Conservation (phyloP, 306 rosid genomes). For the Prunus campanulata region DNA sequence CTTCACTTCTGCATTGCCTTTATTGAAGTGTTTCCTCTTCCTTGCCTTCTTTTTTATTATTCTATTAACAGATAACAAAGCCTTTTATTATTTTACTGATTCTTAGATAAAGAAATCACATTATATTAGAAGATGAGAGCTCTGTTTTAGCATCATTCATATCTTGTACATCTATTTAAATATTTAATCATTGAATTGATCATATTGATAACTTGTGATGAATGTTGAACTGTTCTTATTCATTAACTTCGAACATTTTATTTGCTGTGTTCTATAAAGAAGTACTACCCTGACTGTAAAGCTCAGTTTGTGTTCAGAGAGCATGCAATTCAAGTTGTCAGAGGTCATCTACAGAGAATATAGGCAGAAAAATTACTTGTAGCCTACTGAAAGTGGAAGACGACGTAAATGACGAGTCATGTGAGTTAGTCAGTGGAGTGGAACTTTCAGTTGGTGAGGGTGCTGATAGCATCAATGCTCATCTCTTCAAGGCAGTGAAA, state of each 20-base stretch:
- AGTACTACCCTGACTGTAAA: conserved; percentile 34
- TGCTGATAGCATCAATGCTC: conserved; percentile 45
- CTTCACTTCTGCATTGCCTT: not conserved
- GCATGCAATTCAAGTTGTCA: conserved; percentile 36
- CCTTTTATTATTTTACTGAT: not conserved
- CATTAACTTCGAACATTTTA: not conserved
- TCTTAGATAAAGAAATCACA: no score
- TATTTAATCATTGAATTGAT: not conserved
- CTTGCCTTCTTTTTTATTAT: not conserved
- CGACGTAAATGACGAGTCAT: conserved; percentile 50
- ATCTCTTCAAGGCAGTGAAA: conserved; percentile 75
- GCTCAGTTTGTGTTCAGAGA: conserved; percentile 56
- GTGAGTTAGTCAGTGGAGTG: conserved; percentile 73
- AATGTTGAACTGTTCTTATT: not conserved
- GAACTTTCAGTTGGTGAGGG: conserved; percentile 68
- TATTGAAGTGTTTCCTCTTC: not conserved
- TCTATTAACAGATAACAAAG: not conserved
- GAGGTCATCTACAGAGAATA: conserved; percentile 25
- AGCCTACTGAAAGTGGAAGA: conserved; percentile 43
- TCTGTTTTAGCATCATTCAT: not conserved
- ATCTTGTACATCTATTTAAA: not conserved
- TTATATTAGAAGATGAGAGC: no score
- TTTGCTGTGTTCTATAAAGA: not conserved
- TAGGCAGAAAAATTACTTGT: conserved; percentile 36
- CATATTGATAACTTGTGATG: not conserved